Evolutionary conservation across 768 basidiomycete genomes (phyloP).

Genomic region (Russula abietina): DNA sequence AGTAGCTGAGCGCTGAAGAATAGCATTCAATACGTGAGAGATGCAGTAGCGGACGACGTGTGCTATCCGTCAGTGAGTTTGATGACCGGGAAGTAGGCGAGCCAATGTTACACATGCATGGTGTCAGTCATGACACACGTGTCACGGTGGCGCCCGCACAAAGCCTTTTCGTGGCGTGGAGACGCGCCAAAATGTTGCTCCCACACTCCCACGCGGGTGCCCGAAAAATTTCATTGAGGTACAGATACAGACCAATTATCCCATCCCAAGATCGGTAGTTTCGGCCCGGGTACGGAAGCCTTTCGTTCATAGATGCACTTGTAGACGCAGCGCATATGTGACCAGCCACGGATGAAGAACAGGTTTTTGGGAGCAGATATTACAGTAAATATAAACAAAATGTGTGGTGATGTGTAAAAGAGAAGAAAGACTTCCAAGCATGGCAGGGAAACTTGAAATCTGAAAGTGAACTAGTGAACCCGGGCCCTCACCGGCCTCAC

Average conservation of each 20-base stretch:
- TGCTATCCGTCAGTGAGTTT: neutral
- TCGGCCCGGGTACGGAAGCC: neutral
- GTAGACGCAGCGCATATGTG: conserved; percentile 10
- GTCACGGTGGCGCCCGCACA: conserved; percentile 2
- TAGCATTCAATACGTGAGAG: neutral
- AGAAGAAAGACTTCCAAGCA: too few relatives aligned
- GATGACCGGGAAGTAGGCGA: too few relatives aligned
- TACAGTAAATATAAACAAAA: neutral
- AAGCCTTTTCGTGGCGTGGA: neutral
- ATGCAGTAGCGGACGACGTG: neutral
- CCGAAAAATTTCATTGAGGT: neutral
- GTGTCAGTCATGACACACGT: too few relatives aligned
- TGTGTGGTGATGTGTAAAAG: neutral
- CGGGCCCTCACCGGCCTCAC: neutral
- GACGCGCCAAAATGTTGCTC: neutral
- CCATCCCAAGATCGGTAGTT: too few relatives aligned
- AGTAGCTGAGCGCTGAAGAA: too few relatives aligned
- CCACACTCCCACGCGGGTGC: neutral
- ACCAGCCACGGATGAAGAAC: conserved; percentile 3
- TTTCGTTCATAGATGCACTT: too few relatives aligned
- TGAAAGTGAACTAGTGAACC: neutral
- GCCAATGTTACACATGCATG: too few relatives aligned
- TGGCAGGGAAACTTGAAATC: too few relatives aligned
- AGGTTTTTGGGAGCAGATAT: neutral
- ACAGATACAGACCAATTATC: neutral